These are phyloP conservation scores for Fragilariopsis cylindrus DNA, from an alignment of 108 stramenopile genomes.

Conservation along the genomic window DNA sequence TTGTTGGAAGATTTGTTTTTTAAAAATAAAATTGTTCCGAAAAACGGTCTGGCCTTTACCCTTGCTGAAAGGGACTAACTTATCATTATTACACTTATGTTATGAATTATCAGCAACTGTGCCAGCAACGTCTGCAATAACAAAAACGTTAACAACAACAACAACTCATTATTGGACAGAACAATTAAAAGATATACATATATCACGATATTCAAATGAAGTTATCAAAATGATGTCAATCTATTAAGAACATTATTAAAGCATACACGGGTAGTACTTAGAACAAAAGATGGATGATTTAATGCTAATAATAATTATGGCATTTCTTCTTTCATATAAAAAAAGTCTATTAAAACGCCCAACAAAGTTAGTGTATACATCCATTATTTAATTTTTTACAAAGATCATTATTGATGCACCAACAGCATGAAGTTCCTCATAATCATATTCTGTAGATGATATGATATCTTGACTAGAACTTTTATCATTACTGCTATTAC, in stretches of 20 bases:
- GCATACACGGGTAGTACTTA: conserved; percentile 62
- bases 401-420: conserved; percentile 9
- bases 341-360: no score
- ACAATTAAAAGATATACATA: conserved; percentile 67
- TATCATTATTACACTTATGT: conserved; percentile 1
- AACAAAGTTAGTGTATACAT: no score
- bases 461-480: neutral
- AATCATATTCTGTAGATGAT: neutral
- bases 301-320: no score
- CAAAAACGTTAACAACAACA: neutral
- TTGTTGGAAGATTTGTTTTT: no score
- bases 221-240: conserved; percentile 57
- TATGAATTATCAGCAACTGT: neutral
- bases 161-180: conserved; percentile 68
- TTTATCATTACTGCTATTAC: neutral
- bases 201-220: conserved; percentile 58
- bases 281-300: conserved; percentile 30
- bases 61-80: no score
- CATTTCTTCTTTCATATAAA: no score
- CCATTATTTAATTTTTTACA: neutral
- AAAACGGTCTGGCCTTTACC: no score
- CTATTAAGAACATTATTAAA: conserved; percentile 56
- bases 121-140: no score
- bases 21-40: no score
- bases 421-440: conserved; percentile 1